These are phyloP conservation scores for Prunus mira DNA, from an alignment of 306 rosid species.

Conservation along the genomic window DNA sequence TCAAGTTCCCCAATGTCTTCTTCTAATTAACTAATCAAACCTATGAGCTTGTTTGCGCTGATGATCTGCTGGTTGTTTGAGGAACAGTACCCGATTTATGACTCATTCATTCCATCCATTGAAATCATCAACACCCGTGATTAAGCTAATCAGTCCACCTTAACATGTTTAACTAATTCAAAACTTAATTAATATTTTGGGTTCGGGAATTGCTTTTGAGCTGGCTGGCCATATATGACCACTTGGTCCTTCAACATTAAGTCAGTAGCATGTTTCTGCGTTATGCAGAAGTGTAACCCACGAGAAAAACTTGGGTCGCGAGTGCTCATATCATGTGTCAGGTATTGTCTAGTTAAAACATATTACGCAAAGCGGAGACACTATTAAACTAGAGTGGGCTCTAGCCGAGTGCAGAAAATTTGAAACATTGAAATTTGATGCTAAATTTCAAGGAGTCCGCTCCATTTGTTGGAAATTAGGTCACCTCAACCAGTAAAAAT, in stretches of 20 bases:
- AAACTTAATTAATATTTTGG: background rate
- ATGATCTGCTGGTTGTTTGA: conserved; percentile 30
- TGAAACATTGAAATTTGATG: too few relatives aligned
- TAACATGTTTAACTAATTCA: background rate
- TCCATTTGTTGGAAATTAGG: too few relatives aligned
- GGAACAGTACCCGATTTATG: conserved; percentile 15
- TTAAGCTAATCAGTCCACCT: conserved; percentile 4
- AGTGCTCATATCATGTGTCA: background rate
- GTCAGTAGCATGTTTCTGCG: background rate
- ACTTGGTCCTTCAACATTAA: background rate
- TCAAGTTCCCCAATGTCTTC: conserved; percentile 14
- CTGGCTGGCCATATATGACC: background rate
- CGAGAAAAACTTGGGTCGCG: background rate
- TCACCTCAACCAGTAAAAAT: too few relatives aligned
- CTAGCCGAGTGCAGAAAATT: rapidly evolving
- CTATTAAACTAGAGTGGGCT: rapidly evolving
- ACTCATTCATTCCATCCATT: conserved; percentile 3
- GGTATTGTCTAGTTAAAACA: too few relatives aligned
- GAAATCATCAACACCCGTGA: conserved; percentile 3
- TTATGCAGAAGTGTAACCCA: background rate
- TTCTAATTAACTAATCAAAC: conserved; percentile 4
- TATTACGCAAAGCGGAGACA: too few relatives aligned
- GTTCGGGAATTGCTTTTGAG: background rate
- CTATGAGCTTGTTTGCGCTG: background rate
- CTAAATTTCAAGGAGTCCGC: too few relatives aligned